phyloP scores from a whole-genome alignment of 352 stramenopile species.

The Pythium brachiatum region DNA sequence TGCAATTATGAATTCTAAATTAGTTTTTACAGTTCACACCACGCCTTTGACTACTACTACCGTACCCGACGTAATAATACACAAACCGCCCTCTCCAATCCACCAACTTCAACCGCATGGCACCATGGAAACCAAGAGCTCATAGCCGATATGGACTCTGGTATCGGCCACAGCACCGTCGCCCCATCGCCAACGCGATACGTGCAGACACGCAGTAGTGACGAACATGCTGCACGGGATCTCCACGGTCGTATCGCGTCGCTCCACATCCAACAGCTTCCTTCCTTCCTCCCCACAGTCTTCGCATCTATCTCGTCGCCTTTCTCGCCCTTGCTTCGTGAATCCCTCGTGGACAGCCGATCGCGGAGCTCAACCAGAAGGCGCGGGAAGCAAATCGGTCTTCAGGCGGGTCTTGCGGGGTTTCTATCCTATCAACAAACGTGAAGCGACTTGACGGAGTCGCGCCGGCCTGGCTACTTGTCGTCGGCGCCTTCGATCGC shows the following conservation, averaged over 20 bases:
- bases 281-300: background rate
- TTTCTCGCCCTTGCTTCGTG: too few relatives aligned
- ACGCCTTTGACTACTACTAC: conserved; percentile 12
- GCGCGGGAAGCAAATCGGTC: too few relatives aligned
- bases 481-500: conserved; percentile 12
- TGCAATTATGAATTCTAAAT: conserved; percentile 6
- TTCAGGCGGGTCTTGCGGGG: too few relatives aligned
- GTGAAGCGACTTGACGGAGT: background rate
- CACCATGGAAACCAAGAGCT: background rate
- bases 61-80: conserved; percentile 24
- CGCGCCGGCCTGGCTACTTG: conserved; percentile 12
- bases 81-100: background rate
- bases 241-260: background rate
- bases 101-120: conserved; percentile 22
- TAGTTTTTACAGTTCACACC: conserved; percentile 6
- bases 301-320: background rate
- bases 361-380: too few relatives aligned
- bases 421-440: conserved; percentile 5
- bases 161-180: background rate
- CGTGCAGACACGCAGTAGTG: too few relatives aligned
- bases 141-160: background rate
- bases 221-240: background rate
- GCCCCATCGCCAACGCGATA: background rate
- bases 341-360: background rate
- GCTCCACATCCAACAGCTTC: background rate